Base-by-base conservation (phyloP, 2,329 filamentous ascomycete genomes). In the Nemania serpens region DNA sequence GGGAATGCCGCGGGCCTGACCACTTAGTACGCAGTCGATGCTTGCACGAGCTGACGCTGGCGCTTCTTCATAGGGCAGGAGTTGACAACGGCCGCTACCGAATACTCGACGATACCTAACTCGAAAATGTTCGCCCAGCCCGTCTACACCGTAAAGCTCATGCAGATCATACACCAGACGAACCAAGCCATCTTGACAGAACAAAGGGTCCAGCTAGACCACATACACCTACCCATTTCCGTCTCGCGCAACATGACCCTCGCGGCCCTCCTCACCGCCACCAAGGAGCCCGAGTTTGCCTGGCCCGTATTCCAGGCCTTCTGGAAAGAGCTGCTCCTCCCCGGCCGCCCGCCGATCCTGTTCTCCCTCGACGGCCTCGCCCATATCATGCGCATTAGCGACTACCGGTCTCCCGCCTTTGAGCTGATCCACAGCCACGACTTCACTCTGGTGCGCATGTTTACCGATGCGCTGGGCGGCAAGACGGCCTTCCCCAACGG, bases 391-490 rank as follows among this genome's bases (percentile, higher is more conserved):
- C 84, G 83, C 67, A 73, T 87, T 39, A 91, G 88, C 64, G 86
- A 84, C 46, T 99, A 98, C 80, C 85, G 89, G 66, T 85, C 85
- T 64, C 80, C 89, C 1, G 81, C 89, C 22, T 90, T 86, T 69
- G 84, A 91, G 64, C 82, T 81, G 13, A 89, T 99, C 65, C 95
- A 99, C 79, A 84, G 93, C 29, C 91, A 96, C 76, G 90, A 98
- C 71, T 83, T 99, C 33, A 81, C 85, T 22, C 81, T 97, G 20
- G 81, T 96, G 54, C 83, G 87, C 58, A 84, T 90, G 67, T 96
- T 96, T 75, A 76, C 90, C 62, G 86, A 90, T 53, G 84, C 90
- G 58, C 82, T 98, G 29, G 84, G 84, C 29, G 89, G 89, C 59
- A 78, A 76, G 72, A 77, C 75, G 34, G 67, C 69, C 18, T 79